phyloP scores from a whole-genome alignment of 2,329 filamentous ascomycete genomes.

The Chlorencoelia australis region DNA sequence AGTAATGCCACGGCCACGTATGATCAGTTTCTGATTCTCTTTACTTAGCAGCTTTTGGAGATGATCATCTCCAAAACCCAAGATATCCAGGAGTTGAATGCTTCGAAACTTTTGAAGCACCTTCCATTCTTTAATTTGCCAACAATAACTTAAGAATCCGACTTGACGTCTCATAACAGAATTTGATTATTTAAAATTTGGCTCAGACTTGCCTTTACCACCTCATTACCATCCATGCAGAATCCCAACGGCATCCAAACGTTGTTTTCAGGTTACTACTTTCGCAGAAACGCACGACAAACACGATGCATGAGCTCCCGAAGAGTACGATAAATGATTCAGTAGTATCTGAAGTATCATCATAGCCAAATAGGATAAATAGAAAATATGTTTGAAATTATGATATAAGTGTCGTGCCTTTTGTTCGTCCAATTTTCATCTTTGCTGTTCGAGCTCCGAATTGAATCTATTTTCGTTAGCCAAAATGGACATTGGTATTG shows the following conservation, averaged over 20 bases:
- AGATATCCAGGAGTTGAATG: no score
- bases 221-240: constrained; percentile 22
- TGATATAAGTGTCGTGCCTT: constrained; percentile 54
- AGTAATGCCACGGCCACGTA: no score
- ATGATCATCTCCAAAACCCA: no score
- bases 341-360: constrained; percentile 70
- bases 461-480: constrained; percentile 48
- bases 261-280: constrained; percentile 26
- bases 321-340: constrained; percentile 37
- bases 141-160: no score
- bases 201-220: constrained; percentile 58
- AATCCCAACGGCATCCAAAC: constrained; percentile 18
- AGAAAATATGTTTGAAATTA: constrained; percentile 21
- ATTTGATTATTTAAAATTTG: constrained; percentile 18
- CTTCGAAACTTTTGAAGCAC: no score
- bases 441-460: constrained; percentile 77
- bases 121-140: no score
- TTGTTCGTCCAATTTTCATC: constrained; percentile 61
- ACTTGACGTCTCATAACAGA: no score
- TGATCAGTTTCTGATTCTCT: no score
- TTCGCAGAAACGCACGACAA: constrained; percentile 39
- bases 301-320: constrained; percentile 20
- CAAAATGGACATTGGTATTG: background rate
- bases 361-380: constrained; percentile 38
- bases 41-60: no score